Conservation (phyloP, 2,329 filamentous ascomycete species). For the Botrytis sinoallii region DNA sequence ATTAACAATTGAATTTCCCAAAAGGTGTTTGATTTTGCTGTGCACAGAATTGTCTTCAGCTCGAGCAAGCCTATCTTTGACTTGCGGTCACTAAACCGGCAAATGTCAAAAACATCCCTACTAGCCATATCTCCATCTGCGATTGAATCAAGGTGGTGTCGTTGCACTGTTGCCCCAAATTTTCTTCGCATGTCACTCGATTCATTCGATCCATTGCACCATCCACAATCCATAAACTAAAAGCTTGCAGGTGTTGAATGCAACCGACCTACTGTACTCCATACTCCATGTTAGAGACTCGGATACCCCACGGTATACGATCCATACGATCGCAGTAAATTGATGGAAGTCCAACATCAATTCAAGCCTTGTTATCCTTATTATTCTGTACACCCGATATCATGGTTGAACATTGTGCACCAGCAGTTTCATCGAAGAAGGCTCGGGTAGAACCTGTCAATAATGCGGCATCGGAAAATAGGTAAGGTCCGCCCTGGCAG, state of each 20-base stretch:
- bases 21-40: neutral
- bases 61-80: neutral
- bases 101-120: neutral
- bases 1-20: neutral
- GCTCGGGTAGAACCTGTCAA: neutral
- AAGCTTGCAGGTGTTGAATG: neutral
- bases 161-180: neutral
- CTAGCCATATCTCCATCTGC: neutral
- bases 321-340: neutral
- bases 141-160: neutral
- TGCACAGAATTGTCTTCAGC: neutral
- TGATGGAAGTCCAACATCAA: neutral
- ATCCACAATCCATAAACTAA: neutral
- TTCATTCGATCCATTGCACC: neutral
- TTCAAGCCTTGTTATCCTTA: neutral
- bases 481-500: slow-evolving; percentile 1
- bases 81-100: neutral
- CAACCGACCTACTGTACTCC: neutral
- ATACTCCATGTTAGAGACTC: too few relatives aligned
- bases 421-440: neutral
- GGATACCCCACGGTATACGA: neutral
- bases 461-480: slow-evolving; percentile 17
- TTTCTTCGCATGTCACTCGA: neutral
- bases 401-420: slow-evolving; percentile 14
- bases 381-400: neutral